Base-by-base conservation (phyloP, 306 rosid species). In the cucumber (Cucumis sativus) region DNA sequence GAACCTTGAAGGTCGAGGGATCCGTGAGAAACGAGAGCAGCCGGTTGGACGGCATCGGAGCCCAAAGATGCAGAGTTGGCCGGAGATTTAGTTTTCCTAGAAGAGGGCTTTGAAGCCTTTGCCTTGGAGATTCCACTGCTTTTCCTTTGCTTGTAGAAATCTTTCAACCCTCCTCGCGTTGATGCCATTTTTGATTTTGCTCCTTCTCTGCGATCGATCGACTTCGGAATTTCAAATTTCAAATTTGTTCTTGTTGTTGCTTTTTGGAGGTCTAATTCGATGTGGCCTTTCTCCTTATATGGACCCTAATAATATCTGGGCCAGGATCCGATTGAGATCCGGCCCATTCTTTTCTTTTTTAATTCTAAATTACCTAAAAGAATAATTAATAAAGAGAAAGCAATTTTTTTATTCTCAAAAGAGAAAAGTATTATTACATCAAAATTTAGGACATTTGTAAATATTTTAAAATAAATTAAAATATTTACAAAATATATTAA, bases 131-230 rank as follows among this genome's bases (percentile, higher is more conserved):
- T 25, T 65, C 80, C 80, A 41, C 83, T 49, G 18, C 41, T 80
- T 65, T 89, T 89, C 87, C 15, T 85, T 84, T 87, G 93, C 80
- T 85, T 43, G 84, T 84, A 89, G 74, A 87, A 87, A 70, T 85
- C 86, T 77, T 89, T 83, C 80, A 88, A 76, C 25, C 49, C 85
- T 10, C 86, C 89, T 0, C 60, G 40, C 20, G 86, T 76, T 2
- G 71, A 78, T 7, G 86, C 81, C 93, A 85, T 85, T 56, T 6
- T 43, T 60, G 61, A 13, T 62, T 7, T 47, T 57, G 56, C 18
- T 63, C 63, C 21, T 65, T 55, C 81, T 30, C 76, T 40, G 74
- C 17, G 65, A 59, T 57, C 58, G 65, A 59, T 57, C 58, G 51
- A 80, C 63, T 52, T 89, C 83, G 78, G 51, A 80, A 74, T 52